Evolutionary conservation across 176 grass and related monocot species (phyloP), one percentile per base, ranked within the genome.

Genomic region (Bromus sterilis): DNA sequence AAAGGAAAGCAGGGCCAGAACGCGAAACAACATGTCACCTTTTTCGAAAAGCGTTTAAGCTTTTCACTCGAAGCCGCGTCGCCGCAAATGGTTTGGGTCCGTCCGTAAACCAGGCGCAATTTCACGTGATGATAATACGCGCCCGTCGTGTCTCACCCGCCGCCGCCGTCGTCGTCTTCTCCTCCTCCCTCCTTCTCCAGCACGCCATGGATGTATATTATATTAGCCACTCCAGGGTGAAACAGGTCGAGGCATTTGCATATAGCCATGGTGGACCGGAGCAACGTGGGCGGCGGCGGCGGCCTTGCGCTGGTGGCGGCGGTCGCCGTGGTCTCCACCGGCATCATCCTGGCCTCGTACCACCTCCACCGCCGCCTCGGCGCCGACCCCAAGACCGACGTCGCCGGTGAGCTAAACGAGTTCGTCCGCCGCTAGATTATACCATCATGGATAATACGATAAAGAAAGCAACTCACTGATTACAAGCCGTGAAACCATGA

Each of bases 331-430:
- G 84, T 89, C 39, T 93, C 94, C 0, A 91, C 84, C 33, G 53
- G 89, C 67, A 44, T 93, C 83, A 80, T 87, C 34, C 76, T 97
- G 78, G 11, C 89, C 56, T 74, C 86, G 0, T 87, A 80, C 86
- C 78, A 75, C 15, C 64, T 91, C 30, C 89, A 93, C 64, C 80
- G 89, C 31, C 89, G 89, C 9, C 75, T 91, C 28, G 31, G 32
- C 2, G 75, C 94, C 6, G 71, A 91, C n/a, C 67, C 86, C 71
- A 75, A 77, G 65, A 66, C 43, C 11, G 51, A 26, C 69, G 56
- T 49, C 69, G 40, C 78, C 6, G 32, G 72, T 84, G 74, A 70
- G 7, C 23, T 36, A 26, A 4, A 0, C 3, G 9, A 23, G 5
- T 11, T 20, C 20, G 0, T 36, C 48, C 16, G 8, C 21, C 18